Percentiles rank a stretch among this genome's conserved stretches.
phyloP scores from a whole-genome alignment of 192 early-diverging fungal genomes.

The Coemansia sp. region DNA sequence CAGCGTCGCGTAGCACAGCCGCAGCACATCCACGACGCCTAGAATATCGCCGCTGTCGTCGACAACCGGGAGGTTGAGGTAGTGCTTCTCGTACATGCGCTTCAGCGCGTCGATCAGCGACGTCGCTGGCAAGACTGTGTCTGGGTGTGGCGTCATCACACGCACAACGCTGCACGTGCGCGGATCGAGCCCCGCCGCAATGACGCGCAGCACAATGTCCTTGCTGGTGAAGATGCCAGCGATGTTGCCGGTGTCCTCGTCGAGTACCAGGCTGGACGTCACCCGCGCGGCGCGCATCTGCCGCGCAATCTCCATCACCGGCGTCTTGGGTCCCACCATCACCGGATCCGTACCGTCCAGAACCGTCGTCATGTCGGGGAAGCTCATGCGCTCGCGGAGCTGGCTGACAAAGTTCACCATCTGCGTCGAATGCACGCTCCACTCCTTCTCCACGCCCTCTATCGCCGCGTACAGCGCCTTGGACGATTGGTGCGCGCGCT shows the following conservation, averaged over 20 bases:
- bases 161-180: constrained; percentile 88
- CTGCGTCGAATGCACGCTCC: constrained; percentile 67
- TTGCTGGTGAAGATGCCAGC: constrained; percentile 93
- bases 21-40: constrained; percentile 80
- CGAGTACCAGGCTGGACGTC: constrained; percentile 74
- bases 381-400: constrained; percentile 82
- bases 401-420: constrained; percentile 71
- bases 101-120: constrained; percentile 80
- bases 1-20: constrained; percentile 77
- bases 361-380: constrained; percentile 86
- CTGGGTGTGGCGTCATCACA: constrained; percentile 94
- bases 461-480: constrained; percentile 77
- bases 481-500: constrained; percentile 77
- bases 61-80: constrained; percentile 80
- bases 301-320: constrained; percentile 70
- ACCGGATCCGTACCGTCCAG: constrained; percentile 66
- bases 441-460: constrained; percentile 79
- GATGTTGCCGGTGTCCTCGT: constrained; percentile 61
- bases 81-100: constrained; percentile 86
- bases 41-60: constrained; percentile 67
- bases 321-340: constrained; percentile 63
- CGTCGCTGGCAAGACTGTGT: constrained; percentile 68
- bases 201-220: constrained; percentile 84
- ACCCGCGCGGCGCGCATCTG: constrained; percentile 72
- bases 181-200: constrained; percentile 86